These are phyloP conservation scores for Sporisorium reilianum DNA, from an alignment of 1,284 basidiomycete species.

Conservation along the genomic window DNA sequence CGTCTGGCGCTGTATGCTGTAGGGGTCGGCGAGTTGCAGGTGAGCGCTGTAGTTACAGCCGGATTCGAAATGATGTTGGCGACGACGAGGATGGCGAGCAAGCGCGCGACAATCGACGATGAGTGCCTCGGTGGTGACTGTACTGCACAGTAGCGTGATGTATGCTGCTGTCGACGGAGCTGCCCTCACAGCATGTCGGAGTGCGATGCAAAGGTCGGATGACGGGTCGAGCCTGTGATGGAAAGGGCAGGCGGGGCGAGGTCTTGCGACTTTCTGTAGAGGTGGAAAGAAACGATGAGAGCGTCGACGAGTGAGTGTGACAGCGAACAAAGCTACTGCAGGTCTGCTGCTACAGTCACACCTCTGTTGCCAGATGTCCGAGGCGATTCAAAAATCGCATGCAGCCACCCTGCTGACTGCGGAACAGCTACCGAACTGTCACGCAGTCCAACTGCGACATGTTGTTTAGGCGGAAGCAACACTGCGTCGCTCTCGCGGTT, in stretches of 20 bases:
- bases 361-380: neutral
- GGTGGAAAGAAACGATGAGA: conserved; percentile 1
- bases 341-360: too few species aligned
- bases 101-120: neutral
- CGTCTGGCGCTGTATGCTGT: neutral
- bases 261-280: neutral
- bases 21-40: neutral
- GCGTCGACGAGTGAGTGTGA: neutral
- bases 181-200: neutral
- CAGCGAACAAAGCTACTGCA: too few species aligned
- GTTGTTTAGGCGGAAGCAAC: conserved; percentile 5
- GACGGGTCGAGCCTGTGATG: neutral
- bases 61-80: neutral
- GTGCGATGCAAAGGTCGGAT: conserved; percentile 1
- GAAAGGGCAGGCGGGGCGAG: neutral
- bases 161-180: conserved; percentile 4
- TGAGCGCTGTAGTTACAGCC: neutral
- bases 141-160: neutral
- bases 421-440: too few species aligned
- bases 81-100: neutral
- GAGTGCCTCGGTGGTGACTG: neutral
- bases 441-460: neutral
- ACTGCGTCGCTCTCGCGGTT: neutral
- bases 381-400: conserved; percentile 3
- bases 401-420: too few species aligned